phyloP scores from a whole-genome alignment of 176 grass and related monocot species.

The Triticum timopheevii region DNA sequence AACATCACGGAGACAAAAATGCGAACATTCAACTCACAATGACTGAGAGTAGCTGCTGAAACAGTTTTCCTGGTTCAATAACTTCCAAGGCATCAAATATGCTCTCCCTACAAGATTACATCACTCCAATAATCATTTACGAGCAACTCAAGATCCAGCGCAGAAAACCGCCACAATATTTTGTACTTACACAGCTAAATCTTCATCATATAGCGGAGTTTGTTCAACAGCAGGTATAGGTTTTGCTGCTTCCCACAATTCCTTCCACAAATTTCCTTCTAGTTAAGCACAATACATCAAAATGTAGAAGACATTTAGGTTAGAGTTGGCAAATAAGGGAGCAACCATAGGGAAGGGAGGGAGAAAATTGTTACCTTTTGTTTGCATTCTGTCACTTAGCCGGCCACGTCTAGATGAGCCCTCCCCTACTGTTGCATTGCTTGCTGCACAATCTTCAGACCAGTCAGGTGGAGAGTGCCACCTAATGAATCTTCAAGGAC shows the following conservation, averaged over 20 bases:
- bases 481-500: slow-evolving; percentile 91
- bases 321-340: neutral
- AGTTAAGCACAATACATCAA: slow-evolving; percentile 28
- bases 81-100: slow-evolving; percentile 79
- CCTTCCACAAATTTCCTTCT: slow-evolving; percentile 96
- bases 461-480: slow-evolving; percentile 99
- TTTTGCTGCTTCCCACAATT: slow-evolving; percentile 91
- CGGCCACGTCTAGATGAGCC: slow-evolving; percentile 80
- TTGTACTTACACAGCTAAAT: slow-evolving; percentile 92
- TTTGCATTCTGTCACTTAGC: slow-evolving; percentile 92
- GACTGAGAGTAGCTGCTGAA: slow-evolving; percentile 73
- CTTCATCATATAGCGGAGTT: slow-evolving; percentile 96
- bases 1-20: neutral
- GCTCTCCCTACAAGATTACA: slow-evolving; percentile 66
- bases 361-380: slow-evolving; percentile 59
- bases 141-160: neutral
- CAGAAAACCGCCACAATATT: slow-evolving; percentile 12
- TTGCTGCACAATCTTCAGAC: slow-evolving; percentile 61
- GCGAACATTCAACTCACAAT: slow-evolving; percentile 49
- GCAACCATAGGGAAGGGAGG: neutral
- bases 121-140: slow-evolving; percentile 14
- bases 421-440: slow-evolving; percentile 46
- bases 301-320: slow-evolving; percentile 18
- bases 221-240: slow-evolving; percentile 82
- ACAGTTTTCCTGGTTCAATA: slow-evolving; percentile 74